Evolutionary conservation across 1,284 basidiomycete genomes (phyloP).

Genomic region (Xerocomus tenax): DNA sequence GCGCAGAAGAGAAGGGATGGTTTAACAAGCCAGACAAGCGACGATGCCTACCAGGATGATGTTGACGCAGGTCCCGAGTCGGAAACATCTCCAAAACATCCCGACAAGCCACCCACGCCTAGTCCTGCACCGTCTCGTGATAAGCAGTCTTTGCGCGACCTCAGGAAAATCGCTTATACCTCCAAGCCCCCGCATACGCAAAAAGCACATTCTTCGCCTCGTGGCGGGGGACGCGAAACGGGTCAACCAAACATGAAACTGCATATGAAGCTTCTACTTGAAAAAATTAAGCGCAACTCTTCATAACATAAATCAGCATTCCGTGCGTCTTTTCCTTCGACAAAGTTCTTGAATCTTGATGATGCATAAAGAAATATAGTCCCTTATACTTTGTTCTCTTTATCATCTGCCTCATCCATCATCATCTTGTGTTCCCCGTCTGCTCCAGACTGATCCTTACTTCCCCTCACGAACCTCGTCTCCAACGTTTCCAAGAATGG

Average conservation of each 20-base stretch:
- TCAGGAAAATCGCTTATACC: conserved; percentile 55
- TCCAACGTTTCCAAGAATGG: conserved; percentile 53
- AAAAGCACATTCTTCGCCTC: conserved; percentile 41
- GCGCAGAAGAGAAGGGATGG: conserved; percentile 62
- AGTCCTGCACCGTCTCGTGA: conserved; percentile 4
- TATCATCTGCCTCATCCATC: conserved; percentile 49
- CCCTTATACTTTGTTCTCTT: conserved; percentile 45
- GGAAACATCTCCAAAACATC: neutral
- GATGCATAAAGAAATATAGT: neutral
- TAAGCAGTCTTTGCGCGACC: conserved; percentile 43
- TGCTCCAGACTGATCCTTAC: conserved; percentile 27
- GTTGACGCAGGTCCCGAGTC: neutral
- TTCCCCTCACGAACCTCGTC: conserved; percentile 56
- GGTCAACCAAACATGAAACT: conserved; percentile 72
- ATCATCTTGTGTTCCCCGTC: conserved; percentile 27
- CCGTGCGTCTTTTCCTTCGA: conserved; percentile 2
- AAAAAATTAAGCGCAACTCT: conserved; percentile 60
- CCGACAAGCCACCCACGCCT: neutral
- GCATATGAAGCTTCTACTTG: conserved; percentile 70
- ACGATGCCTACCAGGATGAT: conserved; percentile 3
- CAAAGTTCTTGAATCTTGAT: neutral
- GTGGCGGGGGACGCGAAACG: conserved; percentile 27
- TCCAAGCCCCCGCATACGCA: conserved; percentile 47
- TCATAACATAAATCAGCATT: conserved; percentile 13
- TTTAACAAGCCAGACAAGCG: conserved; percentile 18